Conservation (phyloP, 2,329 filamentous ascomycete species). For the Diaporthe eres region DNA sequence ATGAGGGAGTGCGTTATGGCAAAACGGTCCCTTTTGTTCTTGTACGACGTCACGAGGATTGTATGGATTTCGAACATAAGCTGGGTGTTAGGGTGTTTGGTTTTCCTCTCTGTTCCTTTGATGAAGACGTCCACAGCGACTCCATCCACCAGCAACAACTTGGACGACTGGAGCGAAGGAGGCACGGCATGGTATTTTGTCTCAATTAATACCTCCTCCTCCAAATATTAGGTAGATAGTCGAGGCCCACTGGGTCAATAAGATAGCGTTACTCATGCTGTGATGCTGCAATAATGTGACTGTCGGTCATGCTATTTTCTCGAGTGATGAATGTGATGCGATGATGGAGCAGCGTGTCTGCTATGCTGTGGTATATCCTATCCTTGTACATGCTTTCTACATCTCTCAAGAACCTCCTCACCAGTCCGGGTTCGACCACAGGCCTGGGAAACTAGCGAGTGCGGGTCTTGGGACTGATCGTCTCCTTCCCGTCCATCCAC, state of each 20-base stretch:
- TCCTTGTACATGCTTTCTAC: not conserved
- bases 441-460: constrained; percentile 41
- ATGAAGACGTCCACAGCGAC: not conserved
- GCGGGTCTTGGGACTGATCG: constrained; percentile 66
- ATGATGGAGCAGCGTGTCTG: not conserved
- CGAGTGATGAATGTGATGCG: not conserved
- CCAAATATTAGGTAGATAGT: constrained; percentile 31
- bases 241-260: not conserved
- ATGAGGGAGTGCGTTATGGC: not conserved
- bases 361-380: not conserved
- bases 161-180: constrained; percentile 16
- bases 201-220: constrained; percentile 9
- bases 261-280: constrained; percentile 26
- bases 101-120: not conserved
- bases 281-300: not conserved
- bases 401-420: not conserved
- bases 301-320: not conserved
- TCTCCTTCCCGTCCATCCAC: constrained; percentile 85
- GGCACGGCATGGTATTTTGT: constrained; percentile 13
- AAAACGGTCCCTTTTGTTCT: not conserved
- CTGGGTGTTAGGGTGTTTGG: constrained; percentile 31
- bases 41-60: constrained; percentile 29
- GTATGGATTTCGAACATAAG: constrained; percentile 23
- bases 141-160: not conserved
- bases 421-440: not conserved